Evolutionary conservation across 306 rosid species (phyloP), one percentile per base, ranked within the genome.

Genomic region (Lathyrus sativus): DNA sequence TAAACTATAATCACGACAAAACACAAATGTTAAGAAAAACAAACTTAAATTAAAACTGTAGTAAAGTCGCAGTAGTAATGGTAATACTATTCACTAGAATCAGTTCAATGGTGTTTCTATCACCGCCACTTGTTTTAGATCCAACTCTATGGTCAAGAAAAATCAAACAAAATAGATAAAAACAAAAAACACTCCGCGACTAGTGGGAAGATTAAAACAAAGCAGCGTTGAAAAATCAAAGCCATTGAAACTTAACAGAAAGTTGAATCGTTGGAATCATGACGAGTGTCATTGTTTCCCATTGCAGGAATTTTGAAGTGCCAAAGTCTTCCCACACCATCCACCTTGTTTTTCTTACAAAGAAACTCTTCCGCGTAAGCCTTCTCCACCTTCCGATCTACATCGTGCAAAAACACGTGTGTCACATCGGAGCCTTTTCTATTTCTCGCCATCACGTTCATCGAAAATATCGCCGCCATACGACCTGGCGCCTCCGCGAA

Each of bases 351-450:
- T 80, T 89, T 89, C 76, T 67, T 62, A 65, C 97, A 91, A 1
- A 91, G 77, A 43, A 91, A 89, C 89, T 89, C 96, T 68, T 87
- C 75, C 0, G 97, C 96, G 11, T 61, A 91, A 3, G 12, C 35
- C 76, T 84, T 89, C 85, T 89, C 97, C 37, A 87, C 96, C 71
- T 51, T 85, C 85, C 97, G 81, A 76, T 91, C 78, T 70, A 91
- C 88, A 42, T 91, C 96, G 80, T 91, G 97, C 54, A 91, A 51
- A 29, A 89, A 91, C 62, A 89, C 89, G 68, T 91, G 92, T 65
- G 97, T 91, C 51, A 70, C 82, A n/a, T 96, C 97, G 19, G 91
- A 72, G n/a, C 95, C 85, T 46, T 69, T 67, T 50, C 96, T 72
- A 10, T 85, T 67, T 74, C 96, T 74, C 8, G 88, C 96, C 95